A percentile compares a stretch with the other conserved stretches of the same genome.
Evolutionary conservation across 176 grass and related monocot genomes (phyloP).

Genomic region (Oryza meyeriana): DNA sequence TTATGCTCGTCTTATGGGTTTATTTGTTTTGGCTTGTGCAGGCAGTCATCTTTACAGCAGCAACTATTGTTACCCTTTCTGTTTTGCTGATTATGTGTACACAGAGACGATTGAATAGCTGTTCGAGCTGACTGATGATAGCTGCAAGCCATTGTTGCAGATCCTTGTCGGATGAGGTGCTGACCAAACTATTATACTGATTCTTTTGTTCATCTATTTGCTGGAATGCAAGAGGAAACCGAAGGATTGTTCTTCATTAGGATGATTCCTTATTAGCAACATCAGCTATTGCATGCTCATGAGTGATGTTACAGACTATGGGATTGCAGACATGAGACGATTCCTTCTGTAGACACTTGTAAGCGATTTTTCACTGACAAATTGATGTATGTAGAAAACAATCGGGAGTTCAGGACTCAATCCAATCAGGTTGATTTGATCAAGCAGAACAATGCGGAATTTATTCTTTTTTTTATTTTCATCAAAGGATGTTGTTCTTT

Average conservation of each 20-base stretch:
- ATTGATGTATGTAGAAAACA: neutral
- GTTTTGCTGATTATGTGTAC: slow-evolving; percentile 46
- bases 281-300: neutral
- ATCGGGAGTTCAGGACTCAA: neutral
- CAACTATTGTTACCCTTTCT: slow-evolving; percentile 46
- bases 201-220: slow-evolving; percentile 29
- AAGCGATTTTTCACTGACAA: slow-evolving; percentile 15
- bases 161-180: neutral
- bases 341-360: neutral
- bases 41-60: slow-evolving; percentile 51
- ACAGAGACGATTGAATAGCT: slow-evolving; percentile 38
- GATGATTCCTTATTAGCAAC: neutral
- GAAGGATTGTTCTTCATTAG: slow-evolving; percentile 9
- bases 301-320: slow-evolving; percentile 8
- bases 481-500: slow-evolving; percentile 6
- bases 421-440: neutral
- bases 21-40: slow-evolving; percentile 30
- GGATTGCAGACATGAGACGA: neutral
- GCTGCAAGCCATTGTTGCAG: slow-evolving; percentile 7
- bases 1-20: neutral
- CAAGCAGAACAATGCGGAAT: neutral
- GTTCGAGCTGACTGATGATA: slow-evolving; percentile 7
- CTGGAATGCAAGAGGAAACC: slow-evolving; percentile 3
- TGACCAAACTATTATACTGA: slow-evolving; percentile 34
- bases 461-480: neutral